Base-by-base conservation (phyloP, 805 yeast genomes). In the Candida khao-thaluensis region DNA sequence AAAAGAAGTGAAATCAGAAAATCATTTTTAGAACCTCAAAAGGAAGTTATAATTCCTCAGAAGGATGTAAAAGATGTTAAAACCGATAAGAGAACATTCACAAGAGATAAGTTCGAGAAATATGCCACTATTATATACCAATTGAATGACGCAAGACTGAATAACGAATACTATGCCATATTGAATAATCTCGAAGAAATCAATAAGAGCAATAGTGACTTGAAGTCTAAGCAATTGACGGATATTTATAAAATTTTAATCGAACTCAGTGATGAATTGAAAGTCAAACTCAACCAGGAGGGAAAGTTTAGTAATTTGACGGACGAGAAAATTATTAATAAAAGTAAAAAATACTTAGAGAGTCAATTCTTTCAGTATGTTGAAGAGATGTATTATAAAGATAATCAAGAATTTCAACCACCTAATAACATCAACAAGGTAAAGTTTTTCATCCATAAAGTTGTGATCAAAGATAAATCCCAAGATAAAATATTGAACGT, bases 361-460 rank as follows among this genome's bases (percentile, higher is more conserved):
- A 57, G 60, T 7, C 97, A 91, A 60, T 91, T 89, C 61, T 76
- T 77, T 52, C 82, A 77, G 30, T 79, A 82, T 57, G 77, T 89
- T 45, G 87, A 85, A 51, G 77, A 74, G 31, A 63, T 85, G 47
- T 79, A 79, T 61, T 56, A 72, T 45, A 72, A 75, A 52, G 95
- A 90, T 32, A 60, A 58, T 38, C 37, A 35, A 37, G 53, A 53
- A 41, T 62, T 42, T 44, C 67, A 77, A 16, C 87, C 95, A 12
- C 54, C 71, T 10, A 79, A 86, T 1, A 81, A 81, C 47, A 66
- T 81, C 30, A 82, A 81, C 57, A 90, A 85, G 53, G 76, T 90
- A 22, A 74, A 76, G 43, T 78, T 83, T 37, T 74, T 85, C 47
- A 67, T 69, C 30, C 53, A 67, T 43, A 62, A 63, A 39, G 54